Evolutionary conservation across 805 yeast genomes (phyloP), one percentile per base, ranked within the genome.

Genomic region (Starmerella floricola): DNA sequence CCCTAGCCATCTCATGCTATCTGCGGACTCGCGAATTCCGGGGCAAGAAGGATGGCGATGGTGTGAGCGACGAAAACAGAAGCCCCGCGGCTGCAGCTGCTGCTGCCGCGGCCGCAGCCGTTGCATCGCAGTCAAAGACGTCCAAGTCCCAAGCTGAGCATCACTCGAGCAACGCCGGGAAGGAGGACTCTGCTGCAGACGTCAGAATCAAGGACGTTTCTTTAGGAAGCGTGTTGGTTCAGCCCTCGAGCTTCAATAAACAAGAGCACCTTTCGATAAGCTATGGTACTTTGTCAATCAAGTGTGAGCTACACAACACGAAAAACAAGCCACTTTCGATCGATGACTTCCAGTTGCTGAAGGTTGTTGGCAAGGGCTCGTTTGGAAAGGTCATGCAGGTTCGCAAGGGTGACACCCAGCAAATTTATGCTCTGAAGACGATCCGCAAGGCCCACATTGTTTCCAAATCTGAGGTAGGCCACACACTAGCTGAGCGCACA

Each of bases 311-410:
- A 23, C 56, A 54, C 36, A 45, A 41, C 37, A 53, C 57, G 35
- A 31, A 36, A n/a, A 53, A 53, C 45, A 51, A 78, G 50, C 79
- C 80, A 38, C 67, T 91, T 37, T 69, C 85, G 1, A 85, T 91
- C 51, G 95, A 86, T 44, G 95, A 88, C 57, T 88, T 91, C 63
- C 95, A 86, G 55, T 65, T 91, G 40, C 70, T 91, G 52, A 91
- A 91, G 62, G 98, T 91, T 18, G 85, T 91, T 42, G 98, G 98
- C 29, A 91, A 91, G 60, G 98, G 98, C 6, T 86, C 96, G 8
- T 91, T 91, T 60, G 98, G 98, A 40, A 91, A 91, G 63, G 98
- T 91, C 41, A 91, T 91, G 97, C 98, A 91, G 63, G 98, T 91
- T 32, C 78, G 86, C 49, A 91, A 91, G 64, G 84, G 83, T 54